Conservation (phyloP, 768 basidiomycete genomes). For the Saitozyma sp. region DNA sequence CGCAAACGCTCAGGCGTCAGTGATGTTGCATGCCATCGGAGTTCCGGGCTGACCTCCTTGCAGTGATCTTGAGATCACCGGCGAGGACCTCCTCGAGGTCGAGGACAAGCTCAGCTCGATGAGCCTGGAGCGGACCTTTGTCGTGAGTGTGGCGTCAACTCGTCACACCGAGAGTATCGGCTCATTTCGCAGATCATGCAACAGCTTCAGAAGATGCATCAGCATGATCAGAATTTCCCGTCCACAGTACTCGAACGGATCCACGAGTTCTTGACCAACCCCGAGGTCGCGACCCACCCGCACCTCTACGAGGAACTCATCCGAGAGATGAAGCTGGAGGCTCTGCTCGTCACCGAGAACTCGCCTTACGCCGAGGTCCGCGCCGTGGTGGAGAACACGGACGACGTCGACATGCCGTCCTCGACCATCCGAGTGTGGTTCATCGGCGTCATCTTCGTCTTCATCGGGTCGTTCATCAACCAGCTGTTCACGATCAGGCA, state of each 20-base stretch:
- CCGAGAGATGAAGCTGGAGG: constrained; percentile 18
- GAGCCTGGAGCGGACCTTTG: constrained; percentile 1
- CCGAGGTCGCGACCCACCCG: constrained; percentile 17
- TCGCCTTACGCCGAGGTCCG: constrained; percentile 70
- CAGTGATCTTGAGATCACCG: not conserved
- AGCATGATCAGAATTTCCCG: constrained; percentile 42
- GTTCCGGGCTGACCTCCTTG: no score
- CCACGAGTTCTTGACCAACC: constrained; percentile 23
- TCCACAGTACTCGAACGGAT: constrained; percentile 21
- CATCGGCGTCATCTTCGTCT: constrained; percentile 69
- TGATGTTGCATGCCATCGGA: no score
- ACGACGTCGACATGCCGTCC: constrained; percentile 93
- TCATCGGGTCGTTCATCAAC: constrained; percentile 68
- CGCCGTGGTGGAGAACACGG: constrained; percentile 89
- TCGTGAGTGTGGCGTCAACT: constrained; percentile 1
- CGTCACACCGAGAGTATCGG: not conserved
- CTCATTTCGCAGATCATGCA: constrained; percentile 22
- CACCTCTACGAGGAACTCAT: constrained; percentile 24
- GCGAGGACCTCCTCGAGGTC: not conserved
- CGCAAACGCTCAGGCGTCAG: no score
- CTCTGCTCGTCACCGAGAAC: not conserved
- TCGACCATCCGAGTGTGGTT: constrained; percentile 88
- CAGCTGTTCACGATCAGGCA: constrained; percentile 90
- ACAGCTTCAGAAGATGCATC: constrained; percentile 22
- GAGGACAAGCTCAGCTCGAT: constrained; percentile 7